Conservation (phyloP, 805 yeast species). For the Lipomyces orientalis region DNA sequence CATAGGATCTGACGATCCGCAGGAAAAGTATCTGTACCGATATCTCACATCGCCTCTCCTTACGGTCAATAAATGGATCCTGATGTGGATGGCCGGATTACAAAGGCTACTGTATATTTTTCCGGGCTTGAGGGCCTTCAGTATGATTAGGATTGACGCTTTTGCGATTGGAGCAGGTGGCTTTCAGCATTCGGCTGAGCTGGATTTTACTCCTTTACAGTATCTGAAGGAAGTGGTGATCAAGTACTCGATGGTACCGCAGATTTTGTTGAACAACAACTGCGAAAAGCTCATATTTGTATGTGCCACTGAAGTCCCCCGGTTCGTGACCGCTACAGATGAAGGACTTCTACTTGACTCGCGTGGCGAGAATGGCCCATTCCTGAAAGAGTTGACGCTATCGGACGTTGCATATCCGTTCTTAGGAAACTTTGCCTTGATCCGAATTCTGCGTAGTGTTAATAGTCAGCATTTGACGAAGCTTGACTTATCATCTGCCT, state of each 20-base stretch:
- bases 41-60: conserved; percentile 29
- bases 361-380: conserved; percentile 6
- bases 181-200: conserved; percentile 17
- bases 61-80: conserved; percentile 26
- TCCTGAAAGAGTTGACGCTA: conserved; percentile 8
- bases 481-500: conserved; percentile 22
- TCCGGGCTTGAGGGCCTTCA: conserved; percentile 15
- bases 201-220: conserved; percentile 21
- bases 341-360: conserved; percentile 13
- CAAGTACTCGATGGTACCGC: conserved; percentile 29
- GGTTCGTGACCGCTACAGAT: conserved; percentile 12
- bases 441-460: conserved; percentile 11
- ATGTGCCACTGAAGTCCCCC: conserved; percentile 29
- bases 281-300: conserved; percentile 7
- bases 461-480: conserved; percentile 7
- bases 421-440: conserved; percentile 21
- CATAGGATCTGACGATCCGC: conserved; percentile 19
- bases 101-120: conserved; percentile 16
- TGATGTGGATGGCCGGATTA: conserved; percentile 21
- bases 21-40: conserved; percentile 19
- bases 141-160: conserved; percentile 25
- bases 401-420: conserved; percentile 30
- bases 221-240: conserved; percentile 17
- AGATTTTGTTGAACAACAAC: conserved; percentile 11
- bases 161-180: conserved; percentile 27